Percentiles rank a stretch among this genome's conserved stretches.
phyloP scores from a whole-genome alignment of 768 basidiomycete genomes.

The Phanerodontia chrysosporium region DNA sequence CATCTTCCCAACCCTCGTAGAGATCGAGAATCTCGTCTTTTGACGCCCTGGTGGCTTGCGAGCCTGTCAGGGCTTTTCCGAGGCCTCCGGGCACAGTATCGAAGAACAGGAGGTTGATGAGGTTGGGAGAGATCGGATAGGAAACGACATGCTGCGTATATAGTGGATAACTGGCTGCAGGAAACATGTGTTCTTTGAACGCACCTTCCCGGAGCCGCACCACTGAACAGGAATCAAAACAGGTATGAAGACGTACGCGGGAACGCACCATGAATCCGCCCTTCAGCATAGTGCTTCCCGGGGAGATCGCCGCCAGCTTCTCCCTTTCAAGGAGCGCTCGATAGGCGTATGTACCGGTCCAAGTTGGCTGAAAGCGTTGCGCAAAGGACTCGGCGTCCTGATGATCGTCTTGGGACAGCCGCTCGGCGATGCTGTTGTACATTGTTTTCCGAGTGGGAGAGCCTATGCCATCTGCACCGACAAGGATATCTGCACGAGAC shows the following conservation, averaged over 20 bases:
- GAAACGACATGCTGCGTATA: neutral
- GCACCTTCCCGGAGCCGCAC: neutral
- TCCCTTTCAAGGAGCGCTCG: neutral
- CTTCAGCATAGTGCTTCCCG: neutral
- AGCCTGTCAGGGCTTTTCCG: neutral
- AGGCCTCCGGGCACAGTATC: neutral
- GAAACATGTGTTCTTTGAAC: no score
- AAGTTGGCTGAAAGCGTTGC: neutral
- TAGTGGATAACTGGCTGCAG: no score
- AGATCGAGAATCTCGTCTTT: conserved; percentile 28
- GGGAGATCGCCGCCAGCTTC: neutral
- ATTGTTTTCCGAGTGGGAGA: conserved; percentile 12
- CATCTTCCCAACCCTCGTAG: conserved; percentile 18
- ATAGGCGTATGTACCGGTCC: neutral
- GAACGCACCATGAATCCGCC: neutral
- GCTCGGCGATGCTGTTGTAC: neutral
- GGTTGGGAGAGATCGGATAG: neutral
- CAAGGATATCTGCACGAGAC: conserved; percentile 21
- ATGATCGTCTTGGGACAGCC: neutral
- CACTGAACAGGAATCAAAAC: neutral
- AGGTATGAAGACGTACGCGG: neutral
- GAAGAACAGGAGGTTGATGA: conserved; percentile 1
- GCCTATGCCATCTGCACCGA: conserved; percentile 25
- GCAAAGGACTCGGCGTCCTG: neutral
- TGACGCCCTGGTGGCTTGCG: neutral